Conservation (phyloP, 441 rosid genomes). For the Croton setiger region DNA sequence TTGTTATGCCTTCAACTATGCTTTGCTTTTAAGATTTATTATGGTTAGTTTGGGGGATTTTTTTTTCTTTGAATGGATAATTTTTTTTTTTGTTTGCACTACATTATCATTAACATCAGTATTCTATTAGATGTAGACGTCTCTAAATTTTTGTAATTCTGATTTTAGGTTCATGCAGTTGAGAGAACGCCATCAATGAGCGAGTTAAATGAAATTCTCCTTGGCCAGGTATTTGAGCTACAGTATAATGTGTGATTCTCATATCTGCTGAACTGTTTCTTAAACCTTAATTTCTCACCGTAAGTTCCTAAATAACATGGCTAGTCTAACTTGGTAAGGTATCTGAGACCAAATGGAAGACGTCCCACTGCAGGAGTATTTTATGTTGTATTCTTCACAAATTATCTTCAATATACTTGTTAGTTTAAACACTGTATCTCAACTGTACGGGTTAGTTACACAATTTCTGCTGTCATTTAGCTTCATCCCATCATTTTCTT, state of each 20-base stretch:
- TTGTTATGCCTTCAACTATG: neutral
- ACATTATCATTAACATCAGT: neutral
- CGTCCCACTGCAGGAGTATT: neutral
- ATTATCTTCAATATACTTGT: neutral
- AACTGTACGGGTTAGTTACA: neutral
- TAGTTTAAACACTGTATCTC: neutral
- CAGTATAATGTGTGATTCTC: constrained; percentile 10
- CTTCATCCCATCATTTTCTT: neutral
- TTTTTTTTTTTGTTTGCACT: neutral
- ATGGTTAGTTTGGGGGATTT: neutral
- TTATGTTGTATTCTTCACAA: neutral
- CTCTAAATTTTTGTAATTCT: constrained; percentile 16
- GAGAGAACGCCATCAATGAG: constrained; percentile 98
- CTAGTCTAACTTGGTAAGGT: constrained; percentile 13
- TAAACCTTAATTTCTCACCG: neutral
- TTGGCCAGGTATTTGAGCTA: constrained; percentile 70
- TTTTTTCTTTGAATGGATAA: neutral
- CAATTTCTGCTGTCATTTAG: neutral
- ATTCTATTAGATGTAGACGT: neutral
- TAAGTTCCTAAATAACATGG: neutral
- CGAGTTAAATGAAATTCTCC: constrained; percentile 87
- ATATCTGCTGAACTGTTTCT: constrained; percentile 18
- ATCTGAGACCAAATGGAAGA: neutral
- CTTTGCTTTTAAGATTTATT: neutral
- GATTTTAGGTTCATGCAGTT: constrained; percentile 78